Evolutionary conservation across 169 alveolate species (phyloP), one percentile per base, ranked within the genome.

Genomic region (Toxoplasma gondii): DNA sequence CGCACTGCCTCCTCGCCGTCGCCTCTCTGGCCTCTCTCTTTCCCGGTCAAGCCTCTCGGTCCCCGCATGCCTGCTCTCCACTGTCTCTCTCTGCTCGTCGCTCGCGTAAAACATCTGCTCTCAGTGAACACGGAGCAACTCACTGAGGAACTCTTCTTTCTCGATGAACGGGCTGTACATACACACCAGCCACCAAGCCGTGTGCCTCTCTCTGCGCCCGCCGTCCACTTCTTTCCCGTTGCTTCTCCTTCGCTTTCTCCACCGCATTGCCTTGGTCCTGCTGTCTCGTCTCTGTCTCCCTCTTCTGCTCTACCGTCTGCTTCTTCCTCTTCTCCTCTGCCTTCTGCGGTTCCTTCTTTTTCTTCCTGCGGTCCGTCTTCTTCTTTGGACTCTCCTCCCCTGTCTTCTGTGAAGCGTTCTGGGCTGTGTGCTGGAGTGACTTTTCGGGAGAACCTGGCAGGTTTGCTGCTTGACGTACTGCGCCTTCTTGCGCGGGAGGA

Each of bases 121-220:
- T 17, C 39, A n/a, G 86, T 78, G 39, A 78, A 78, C 86, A n/a
- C 86, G n/a, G 45, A 9, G 86, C 86, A 78, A n/a, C 86, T 78
- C 22, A 38, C 49, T 1, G 9, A 12, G 29, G 49, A 19, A 45
- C 39, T 78, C 86, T 64, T 64, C 74, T 64, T 27, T 64, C 74
- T 64, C 7, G 29, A 31, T 27, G n/a, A 64, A 4, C 24, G n/a
- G 74, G n/a, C 31, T 16, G 24, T 27, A 64, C 5, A 31, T 64
- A 27, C 74, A 16, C n/a, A 10, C n/a, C 34, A 27, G n/a, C n/a
- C 74, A 1, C 22, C 74, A 22, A 16, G 29, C 22, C 34, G 5
- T 10, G 34, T 4, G 74, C 74, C 24, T 64, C 74, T 4, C 74
- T 16, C n/a, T 1, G 7, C 74, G 31, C 74, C 34, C 24, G 1